Conservation (phyloP, 768 basidiomycete species). For the Phanerochaete sordida region DNA sequence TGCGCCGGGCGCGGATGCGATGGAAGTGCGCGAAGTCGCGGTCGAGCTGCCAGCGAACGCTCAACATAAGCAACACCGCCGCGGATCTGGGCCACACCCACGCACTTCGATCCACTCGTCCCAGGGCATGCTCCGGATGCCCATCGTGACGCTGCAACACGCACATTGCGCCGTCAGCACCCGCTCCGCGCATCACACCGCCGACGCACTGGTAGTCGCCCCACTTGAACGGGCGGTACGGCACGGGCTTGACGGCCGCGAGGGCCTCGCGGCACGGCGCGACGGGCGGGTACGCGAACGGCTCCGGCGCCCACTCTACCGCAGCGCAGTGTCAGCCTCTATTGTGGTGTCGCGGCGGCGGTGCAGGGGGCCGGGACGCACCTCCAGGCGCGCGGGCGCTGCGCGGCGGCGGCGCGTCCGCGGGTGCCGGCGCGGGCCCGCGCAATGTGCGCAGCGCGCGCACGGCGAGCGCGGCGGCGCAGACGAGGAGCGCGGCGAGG, state of each 20-base stretch:
- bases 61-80: not conserved
- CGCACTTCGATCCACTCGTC: conserved; percentile 71
- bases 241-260: conserved; percentile 48
- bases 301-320: conserved; percentile 50
- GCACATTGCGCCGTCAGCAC: not conserved
- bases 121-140: conserved; percentile 64
- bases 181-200: not conserved
- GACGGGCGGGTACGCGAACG: conserved; percentile 50
- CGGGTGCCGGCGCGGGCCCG: not conserved
- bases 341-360: too few species aligned
- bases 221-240: conserved; percentile 64
- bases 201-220: conserved; percentile 57
- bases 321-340: not conserved
- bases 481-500: not conserved
- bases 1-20: conserved; percentile 53
- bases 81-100: not conserved
- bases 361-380: not conserved
- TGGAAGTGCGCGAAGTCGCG: conserved; percentile 52
- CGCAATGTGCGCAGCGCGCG: not conserved
- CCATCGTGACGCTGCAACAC: conserved; percentile 58
- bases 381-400: conserved; percentile 2
- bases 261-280: conserved; percentile 37
- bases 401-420: not conserved
- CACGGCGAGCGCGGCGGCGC: not conserved
- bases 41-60: conserved; percentile 43